A percentile compares a stretch with the other conserved stretches of the same genome.
Evolutionary conservation across 1,139 yeast genomes (phyloP).

Genomic region (Ashbya aceris): DNA sequence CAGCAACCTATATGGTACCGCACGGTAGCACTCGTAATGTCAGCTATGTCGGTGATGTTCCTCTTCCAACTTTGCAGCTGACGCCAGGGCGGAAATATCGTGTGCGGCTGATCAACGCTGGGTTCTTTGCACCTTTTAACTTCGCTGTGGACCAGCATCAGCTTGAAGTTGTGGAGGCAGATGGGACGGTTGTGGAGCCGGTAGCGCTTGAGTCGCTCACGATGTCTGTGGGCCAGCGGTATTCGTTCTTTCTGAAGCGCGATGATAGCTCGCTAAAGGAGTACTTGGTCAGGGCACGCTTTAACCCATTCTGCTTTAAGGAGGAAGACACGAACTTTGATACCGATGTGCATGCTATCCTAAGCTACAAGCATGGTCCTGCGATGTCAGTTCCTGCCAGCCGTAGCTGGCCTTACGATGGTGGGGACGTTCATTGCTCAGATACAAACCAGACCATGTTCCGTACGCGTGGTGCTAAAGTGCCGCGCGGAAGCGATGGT

Average conservation of each 20-base stretch:
- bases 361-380: constrained; percentile 24
- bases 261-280: constrained; percentile 24
- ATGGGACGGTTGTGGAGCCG: constrained; percentile 60
- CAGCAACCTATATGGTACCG: constrained; percentile 15
- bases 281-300: constrained; percentile 32
- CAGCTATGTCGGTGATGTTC: constrained; percentile 4
- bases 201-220: constrained; percentile 46
- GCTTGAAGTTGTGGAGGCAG: constrained; percentile 56
- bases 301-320: constrained; percentile 34
- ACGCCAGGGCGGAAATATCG: constrained; percentile 42
- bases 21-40: constrained; percentile 6
- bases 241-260: constrained; percentile 46
- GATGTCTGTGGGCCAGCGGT: constrained; percentile 69
- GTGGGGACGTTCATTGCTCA: constrained; percentile 30
- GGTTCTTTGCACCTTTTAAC: constrained; percentile 47
- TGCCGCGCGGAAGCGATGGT: constrained; percentile 16
- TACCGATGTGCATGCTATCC: constrained; percentile 31
- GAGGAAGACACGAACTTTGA: constrained; percentile 30
- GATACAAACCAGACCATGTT: constrained; percentile 29
- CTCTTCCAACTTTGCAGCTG: constrained; percentile 33
- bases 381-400: constrained; percentile 8
- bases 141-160: constrained; percentile 45
- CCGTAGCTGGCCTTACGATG: constrained; percentile 23
- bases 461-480: constrained; percentile 23
- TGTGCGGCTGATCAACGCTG: constrained; percentile 43